A percentile compares a stretch with the other conserved stretches of the same genome.
Evolutionary conservation across 805 yeast species (phyloP).

Genomic region (Myxozyma neglecta): DNA sequence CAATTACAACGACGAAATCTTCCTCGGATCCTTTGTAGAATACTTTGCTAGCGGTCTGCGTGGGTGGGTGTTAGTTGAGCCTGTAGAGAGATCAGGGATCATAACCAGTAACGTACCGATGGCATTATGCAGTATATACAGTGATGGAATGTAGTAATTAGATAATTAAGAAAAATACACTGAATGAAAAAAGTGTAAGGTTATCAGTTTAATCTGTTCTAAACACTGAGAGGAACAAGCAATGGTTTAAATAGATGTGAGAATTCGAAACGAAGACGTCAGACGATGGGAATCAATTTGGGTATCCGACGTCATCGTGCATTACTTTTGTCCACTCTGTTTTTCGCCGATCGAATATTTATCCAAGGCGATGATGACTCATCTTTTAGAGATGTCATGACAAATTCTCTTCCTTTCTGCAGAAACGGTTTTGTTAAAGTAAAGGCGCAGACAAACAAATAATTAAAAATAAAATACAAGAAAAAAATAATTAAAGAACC

Average conservation of each 20-base stretch:
- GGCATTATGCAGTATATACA: not conserved
- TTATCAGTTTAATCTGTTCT: not conserved
- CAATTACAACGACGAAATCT: slow-evolving; percentile 68
- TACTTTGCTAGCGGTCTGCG: slow-evolving; percentile 7
- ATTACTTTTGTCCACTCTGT: no score
- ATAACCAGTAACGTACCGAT: not conserved
- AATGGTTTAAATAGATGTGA: no score
- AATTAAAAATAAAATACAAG: not conserved
- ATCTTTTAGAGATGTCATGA: no score
- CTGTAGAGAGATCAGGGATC: not conserved
- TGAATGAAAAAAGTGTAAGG: not conserved
- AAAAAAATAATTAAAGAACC: not conserved
- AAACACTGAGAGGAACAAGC: no score
- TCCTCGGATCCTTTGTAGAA: slow-evolving; percentile 55
- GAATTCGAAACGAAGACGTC: no score
- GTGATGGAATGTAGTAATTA: not conserved
- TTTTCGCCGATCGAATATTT: no score
- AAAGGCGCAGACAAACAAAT: not conserved
- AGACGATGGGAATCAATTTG: no score
- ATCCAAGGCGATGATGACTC: no score
- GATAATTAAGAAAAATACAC: not conserved
- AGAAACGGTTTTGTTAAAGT: not conserved
- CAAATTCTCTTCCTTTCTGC: not conserved
- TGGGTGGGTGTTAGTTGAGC: not conserved
- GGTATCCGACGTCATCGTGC: no score